Evolutionary conservation across 345 rosid genomes (phyloP).

Genomic region (Draba incana): DNA sequence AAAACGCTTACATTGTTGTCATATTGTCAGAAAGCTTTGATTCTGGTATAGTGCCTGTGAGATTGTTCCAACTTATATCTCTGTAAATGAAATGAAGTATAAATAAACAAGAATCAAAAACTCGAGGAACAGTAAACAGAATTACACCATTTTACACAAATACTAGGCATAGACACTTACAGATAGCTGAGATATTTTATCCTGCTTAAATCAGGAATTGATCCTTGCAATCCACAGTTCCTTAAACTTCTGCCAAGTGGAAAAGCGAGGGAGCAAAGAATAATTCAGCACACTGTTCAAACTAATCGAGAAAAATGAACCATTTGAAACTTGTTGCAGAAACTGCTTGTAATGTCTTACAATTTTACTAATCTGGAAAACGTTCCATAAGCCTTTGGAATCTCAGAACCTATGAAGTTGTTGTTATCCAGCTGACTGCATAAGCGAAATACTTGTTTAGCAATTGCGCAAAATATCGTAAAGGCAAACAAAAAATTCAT

Average conservation of each 20-base stretch:
- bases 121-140: slow-evolving; percentile 19
- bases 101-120: neutral
- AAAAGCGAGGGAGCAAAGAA: slow-evolving; percentile 20
- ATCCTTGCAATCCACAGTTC: slow-evolving; percentile 74
- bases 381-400: slow-evolving; percentile 63
- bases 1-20: slow-evolving; percentile 63
- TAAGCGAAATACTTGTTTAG: slow-evolving; percentile 17
- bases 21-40: slow-evolving; percentile 59
- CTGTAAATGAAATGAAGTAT: slow-evolving; percentile 39
- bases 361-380: slow-evolving; percentile 58
- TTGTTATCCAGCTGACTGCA: slow-evolving; percentile 92
- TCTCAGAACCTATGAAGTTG: slow-evolving; percentile 59
- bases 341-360: slow-evolving; percentile 43
- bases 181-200: slow-evolving; percentile 54
- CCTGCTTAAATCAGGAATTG: slow-evolving; percentile 72
- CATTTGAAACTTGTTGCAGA: slow-evolving; percentile 16
- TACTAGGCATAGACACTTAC: slow-evolving; percentile 50
- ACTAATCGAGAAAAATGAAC: neutral
- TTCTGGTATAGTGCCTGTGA: slow-evolving; percentile 67
- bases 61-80: slow-evolving; percentile 73
- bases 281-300: neutral
- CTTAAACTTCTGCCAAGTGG: slow-evolving; percentile 75
- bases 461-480: neutral
- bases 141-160: neutral
- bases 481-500: neutral